Conservation (phyloP, 331 rosid genomes). For the Prunus yedoensis region DNA sequence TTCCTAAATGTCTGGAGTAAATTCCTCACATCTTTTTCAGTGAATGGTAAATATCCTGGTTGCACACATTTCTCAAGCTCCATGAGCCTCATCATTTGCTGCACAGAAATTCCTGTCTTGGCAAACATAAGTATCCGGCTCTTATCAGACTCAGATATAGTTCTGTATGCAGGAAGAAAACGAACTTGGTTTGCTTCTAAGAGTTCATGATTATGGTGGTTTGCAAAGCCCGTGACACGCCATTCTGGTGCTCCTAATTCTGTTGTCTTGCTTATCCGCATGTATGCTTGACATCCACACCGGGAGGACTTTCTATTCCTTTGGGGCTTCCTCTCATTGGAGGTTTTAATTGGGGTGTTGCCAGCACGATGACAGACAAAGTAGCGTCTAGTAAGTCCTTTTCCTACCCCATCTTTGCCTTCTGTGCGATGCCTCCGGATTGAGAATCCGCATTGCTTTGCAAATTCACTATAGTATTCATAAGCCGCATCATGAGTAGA, state of each 20-base stretch:
- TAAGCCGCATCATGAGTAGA: conserved; percentile 89
- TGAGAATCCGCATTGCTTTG: conserved; percentile 84
- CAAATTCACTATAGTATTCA: conserved; percentile 83
- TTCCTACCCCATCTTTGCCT: conserved; percentile 95
- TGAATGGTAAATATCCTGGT: conserved; percentile 91
- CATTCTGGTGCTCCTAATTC: conserved; percentile 87
- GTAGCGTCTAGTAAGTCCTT: conserved; percentile 93
- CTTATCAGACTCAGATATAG: conserved; percentile 85
- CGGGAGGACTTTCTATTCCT: conserved; percentile 89
- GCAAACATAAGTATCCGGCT: conserved; percentile 90
- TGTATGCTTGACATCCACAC: conserved; percentile 90
- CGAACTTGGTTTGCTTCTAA: conserved; percentile 97
- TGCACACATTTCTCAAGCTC: conserved; percentile 97
- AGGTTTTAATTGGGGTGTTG: conserved; percentile 73
- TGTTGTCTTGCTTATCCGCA: conserved; percentile 88
- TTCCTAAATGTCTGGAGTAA: conserved; percentile 88
- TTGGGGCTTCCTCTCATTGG: conserved; percentile 79
- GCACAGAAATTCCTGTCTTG: conserved; percentile 94
- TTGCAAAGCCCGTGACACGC: conserved; percentile 94
- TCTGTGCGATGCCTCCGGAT: conserved; percentile 93
- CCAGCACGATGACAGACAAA: conserved; percentile 98
- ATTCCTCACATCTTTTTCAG: conserved; percentile 94
- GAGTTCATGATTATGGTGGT: conserved; percentile 89
- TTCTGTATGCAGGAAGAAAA: conserved; percentile 94
- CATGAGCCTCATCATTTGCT: conserved; percentile 97